phyloP scores from a whole-genome alignment of 805 yeast species.

The Brettanomyces nanus region DNA sequence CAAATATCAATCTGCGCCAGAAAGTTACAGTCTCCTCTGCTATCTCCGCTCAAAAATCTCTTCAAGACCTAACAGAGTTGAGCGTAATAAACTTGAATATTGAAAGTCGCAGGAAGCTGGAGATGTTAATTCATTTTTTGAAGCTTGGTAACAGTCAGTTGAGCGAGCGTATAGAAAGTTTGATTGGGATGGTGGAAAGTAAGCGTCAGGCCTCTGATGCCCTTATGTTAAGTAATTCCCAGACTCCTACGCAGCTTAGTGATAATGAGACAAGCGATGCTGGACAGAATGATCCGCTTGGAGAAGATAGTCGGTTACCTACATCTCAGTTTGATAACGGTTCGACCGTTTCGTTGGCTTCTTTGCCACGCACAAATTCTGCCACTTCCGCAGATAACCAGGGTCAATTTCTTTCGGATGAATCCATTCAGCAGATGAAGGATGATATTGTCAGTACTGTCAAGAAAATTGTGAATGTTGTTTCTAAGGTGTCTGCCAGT shows the following conservation, averaged over 20 bases:
- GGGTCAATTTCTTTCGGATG: slow-evolving; percentile 10
- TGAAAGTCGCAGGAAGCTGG: slow-evolving; percentile 68
- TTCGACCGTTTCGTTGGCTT: slow-evolving; percentile 7
- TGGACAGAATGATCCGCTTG: neutral
- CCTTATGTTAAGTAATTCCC: neutral
- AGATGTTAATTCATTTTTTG: slow-evolving; percentile 71
- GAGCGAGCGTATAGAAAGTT: slow-evolving; percentile 52
- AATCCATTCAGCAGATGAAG: slow-evolving; percentile 42
- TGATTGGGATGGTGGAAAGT: slow-evolving; percentile 28
- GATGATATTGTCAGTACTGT: slow-evolving; percentile 84
- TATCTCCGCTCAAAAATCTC: slow-evolving; percentile 21
- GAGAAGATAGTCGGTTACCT: neutral
- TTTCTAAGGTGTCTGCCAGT: slow-evolving; percentile 76
- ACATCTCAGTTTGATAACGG: neutral
- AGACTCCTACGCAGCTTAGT: neutral
- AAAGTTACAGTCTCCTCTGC: slow-evolving; percentile 25
- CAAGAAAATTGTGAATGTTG: slow-evolving; percentile 76
- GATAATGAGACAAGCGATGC: neutral
- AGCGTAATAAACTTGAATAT: slow-evolving; percentile 30
- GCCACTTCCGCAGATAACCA: slow-evolving; percentile 8
- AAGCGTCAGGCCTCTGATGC: slow-evolving; percentile 14
- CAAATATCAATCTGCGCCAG: slow-evolving; percentile 16
- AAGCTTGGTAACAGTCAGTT: slow-evolving; percentile 76
- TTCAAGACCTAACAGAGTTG: slow-evolving; percentile 28
- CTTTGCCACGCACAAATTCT: slow-evolving; percentile 10